These are phyloP conservation scores for Geotrichum ghanense DNA, from an alignment of 805 yeast species.

Conservation along the genomic window DNA sequence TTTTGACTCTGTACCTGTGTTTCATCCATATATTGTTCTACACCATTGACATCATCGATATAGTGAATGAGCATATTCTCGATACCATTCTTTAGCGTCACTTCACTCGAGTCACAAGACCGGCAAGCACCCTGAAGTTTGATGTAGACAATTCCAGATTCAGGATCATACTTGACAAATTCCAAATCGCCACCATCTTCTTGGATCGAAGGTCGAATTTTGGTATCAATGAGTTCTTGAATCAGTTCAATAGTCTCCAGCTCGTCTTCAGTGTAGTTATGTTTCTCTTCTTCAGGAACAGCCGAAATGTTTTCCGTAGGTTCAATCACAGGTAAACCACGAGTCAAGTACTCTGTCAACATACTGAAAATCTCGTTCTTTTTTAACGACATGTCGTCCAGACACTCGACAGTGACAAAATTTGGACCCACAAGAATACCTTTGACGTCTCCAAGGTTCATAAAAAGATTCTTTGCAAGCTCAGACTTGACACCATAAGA, in stretches of 20 bases:
- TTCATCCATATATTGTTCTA: conserved; percentile 77
- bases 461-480: neutral
- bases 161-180: conserved; percentile 74
- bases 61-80: conserved; percentile 96
- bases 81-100: conserved; percentile 89
- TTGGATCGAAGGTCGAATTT: conserved; percentile 94
- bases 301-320: conserved; percentile 28
- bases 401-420: conserved; percentile 73
- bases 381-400: conserved; percentile 26
- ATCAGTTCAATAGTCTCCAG: conserved; percentile 79
- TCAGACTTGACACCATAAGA: conserved; percentile 1
- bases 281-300: conserved; percentile 19
- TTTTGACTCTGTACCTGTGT: conserved; percentile 62
- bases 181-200: conserved; percentile 98
- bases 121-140: conserved; percentile 94
- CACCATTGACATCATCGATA: conserved; percentile 88
- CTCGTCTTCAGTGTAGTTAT: conserved; percentile 49
- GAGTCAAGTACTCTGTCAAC: conserved; percentile 33
- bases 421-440: conserved; percentile 73
- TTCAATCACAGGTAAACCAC: conserved; percentile 38
- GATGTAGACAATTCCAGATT: conserved; percentile 76
- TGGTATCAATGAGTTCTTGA: conserved; percentile 82
- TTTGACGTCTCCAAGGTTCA: conserved; percentile 52
- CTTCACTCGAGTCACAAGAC: conserved; percentile 81
- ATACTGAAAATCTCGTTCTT: conserved; percentile 48